phyloP scores from a whole-genome alignment of 2,329 filamentous ascomycete genomes.

The Apiospora aurea region DNA sequence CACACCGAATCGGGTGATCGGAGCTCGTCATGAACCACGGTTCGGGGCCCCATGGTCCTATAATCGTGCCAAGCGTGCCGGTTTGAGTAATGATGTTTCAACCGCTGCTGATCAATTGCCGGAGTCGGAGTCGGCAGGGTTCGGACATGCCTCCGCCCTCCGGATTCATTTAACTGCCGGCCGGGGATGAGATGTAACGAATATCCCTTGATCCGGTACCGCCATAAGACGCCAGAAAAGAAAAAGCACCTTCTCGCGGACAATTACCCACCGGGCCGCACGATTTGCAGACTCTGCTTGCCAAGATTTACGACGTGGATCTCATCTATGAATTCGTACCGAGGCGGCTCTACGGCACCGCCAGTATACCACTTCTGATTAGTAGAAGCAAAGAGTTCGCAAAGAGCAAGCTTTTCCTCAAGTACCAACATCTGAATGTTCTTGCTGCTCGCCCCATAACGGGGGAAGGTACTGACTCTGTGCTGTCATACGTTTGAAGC shows the following conservation, averaged over 20 bases:
- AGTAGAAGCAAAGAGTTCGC: too few relatives aligned
- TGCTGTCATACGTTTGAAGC: too few relatives aligned
- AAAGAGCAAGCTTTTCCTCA: background rate
- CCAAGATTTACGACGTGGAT: background rate
- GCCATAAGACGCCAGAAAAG: background rate
- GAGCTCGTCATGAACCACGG: background rate
- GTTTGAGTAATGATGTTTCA: background rate
- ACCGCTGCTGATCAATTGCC: background rate
- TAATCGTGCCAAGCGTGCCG: background rate
- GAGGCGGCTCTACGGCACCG: background rate
- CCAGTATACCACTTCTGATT: too few relatives aligned
- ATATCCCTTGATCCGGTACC: background rate
- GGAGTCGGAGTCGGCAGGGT: conserved; percentile 11
- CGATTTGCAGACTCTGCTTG: background rate
- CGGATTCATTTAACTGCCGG: background rate
- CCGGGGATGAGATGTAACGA: background rate
- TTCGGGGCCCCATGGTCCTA: background rate
- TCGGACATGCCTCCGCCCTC: background rate
- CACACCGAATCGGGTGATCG: background rate
- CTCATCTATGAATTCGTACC: background rate
- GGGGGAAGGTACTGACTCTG: too few relatives aligned
- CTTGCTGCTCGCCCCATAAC: background rate
- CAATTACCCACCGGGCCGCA: background rate
- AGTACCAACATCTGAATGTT: background rate
- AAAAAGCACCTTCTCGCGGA: background rate